These are phyloP conservation scores for Spathaspora gorwiae DNA, from an alignment of 805 yeast genomes.

Conservation along the genomic window DNA sequence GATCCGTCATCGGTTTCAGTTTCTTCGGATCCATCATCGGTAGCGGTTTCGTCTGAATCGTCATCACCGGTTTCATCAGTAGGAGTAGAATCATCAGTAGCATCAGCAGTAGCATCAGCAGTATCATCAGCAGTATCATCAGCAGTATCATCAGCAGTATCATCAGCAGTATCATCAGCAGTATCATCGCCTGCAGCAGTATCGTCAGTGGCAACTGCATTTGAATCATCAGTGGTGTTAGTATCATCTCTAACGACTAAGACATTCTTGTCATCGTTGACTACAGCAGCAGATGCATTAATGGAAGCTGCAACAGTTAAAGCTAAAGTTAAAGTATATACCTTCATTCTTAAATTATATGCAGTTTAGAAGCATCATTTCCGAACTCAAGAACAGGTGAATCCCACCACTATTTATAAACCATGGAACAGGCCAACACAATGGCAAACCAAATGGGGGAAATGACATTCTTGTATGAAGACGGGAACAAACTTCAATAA, in stretches of 20 bases:
- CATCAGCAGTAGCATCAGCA: constrained; percentile 4
- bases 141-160: constrained; percentile 4
- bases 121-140: constrained; percentile 3
- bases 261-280: not conserved
- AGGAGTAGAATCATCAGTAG: constrained; percentile 2
- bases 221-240: constrained; percentile 3
- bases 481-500: no score
- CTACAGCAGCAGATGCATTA: constrained; percentile 1
- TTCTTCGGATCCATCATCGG: not conserved
- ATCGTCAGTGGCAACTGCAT: not conserved
- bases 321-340: constrained; percentile 10
- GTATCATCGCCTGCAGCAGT: constrained; percentile 1
- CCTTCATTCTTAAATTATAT: constrained; percentile 10
- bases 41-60: not conserved
- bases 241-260: constrained; percentile 7
- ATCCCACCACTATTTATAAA: not conserved
- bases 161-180: constrained; percentile 3
- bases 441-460: no score
- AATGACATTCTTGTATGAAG: no score
- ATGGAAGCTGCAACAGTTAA: constrained; percentile 11
- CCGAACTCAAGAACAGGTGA: not conserved
- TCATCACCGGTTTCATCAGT: constrained; percentile 1
- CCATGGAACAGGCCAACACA: no score
- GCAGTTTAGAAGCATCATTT: not conserved
- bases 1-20: not conserved